Percentiles rank a stretch among this genome's conserved stretches.
Conservation (phyloP, 1,284 basidiomycete genomes). For the Phylloporus sp. region DNA sequence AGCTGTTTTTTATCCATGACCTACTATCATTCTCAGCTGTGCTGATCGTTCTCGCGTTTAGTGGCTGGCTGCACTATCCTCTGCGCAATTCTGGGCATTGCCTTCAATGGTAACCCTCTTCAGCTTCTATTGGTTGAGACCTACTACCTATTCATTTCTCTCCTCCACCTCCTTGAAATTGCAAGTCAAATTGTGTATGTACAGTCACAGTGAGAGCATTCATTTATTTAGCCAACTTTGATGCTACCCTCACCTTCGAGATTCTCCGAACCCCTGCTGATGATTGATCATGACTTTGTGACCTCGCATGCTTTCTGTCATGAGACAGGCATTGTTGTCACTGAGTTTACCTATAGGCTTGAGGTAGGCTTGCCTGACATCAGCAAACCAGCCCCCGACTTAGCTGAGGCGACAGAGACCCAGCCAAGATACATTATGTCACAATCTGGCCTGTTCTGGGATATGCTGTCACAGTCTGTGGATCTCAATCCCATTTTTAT, state of each 20-base stretch:
- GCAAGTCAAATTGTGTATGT: constrained; percentile 40
- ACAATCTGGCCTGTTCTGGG: too few relatives aligned
- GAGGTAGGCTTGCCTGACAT: constrained; percentile 69
- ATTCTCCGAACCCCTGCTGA: constrained; percentile 78
- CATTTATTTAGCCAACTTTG: constrained; percentile 69
- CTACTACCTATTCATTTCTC: constrained; percentile 88
- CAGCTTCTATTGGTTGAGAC: constrained; percentile 79
- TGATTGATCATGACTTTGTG: constrained; percentile 77
- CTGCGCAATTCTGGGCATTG: constrained; percentile 75
- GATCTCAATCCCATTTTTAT: too few relatives aligned
- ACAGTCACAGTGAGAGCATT: constrained; percentile 15
- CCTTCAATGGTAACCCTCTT: constrained; percentile 80
- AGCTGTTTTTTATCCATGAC: constrained; percentile 63
- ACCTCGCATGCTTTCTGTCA: constrained; percentile 75
- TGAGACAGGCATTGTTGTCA: constrained; percentile 74
- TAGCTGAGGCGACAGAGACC: too few relatives aligned
- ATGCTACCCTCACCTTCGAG: constrained; percentile 81
- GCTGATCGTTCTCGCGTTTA: constrained; percentile 39
- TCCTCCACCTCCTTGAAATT: constrained; percentile 81
- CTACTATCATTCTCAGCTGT: neutral
- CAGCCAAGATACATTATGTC: too few relatives aligned
- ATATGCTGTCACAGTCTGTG: too few relatives aligned
- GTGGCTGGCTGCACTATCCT: constrained; percentile 84
- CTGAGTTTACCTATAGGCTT: constrained; percentile 80
- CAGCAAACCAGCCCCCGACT: too few relatives aligned